Evolutionary conservation across 2,329 filamentous ascomycete genomes (phyloP), one percentile per base, ranked within the genome.

Genomic region (Knufia petricola): DNA sequence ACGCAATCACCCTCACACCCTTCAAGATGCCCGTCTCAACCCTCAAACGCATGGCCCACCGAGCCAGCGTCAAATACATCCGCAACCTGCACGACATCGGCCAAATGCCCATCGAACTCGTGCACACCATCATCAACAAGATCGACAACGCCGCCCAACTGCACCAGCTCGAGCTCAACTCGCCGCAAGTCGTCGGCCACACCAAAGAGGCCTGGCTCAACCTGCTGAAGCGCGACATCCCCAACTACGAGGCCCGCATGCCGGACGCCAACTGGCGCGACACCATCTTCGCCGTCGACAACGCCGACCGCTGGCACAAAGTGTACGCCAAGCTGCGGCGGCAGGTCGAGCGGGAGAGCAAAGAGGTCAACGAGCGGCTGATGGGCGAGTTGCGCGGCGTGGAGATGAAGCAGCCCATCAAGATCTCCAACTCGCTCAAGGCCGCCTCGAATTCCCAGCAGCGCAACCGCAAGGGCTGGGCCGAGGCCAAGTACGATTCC

Each of bases 151-250:
- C 88, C 1, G 68, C 76, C 38, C 88, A 94, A 63, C 78, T 96
- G 69, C 67, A 70, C 55, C 65, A 74, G 49, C 75, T 95, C 50
- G 89, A 95, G 67, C 53, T 75, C 44, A 80, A 81, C 60, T 89
- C 82, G 3, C 85, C 87, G 0, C 86, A 94, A 55, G 75, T 95
- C 45, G 72, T 77, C 52, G 79, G 79, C 31, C 73, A 84, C 49
- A 81, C 81, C 32, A 75, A 70, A 17, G 84, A 88, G 58, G 70
- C 90, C 52, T 95, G 90, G 90, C 67, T 79, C 36, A 76, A 78
- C 23, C 77, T 95, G 60, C 92, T 96, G 64, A 76, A 78, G 45
- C 78, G 81, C 41, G 81, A 95, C 59, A 85, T 95, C 53, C 80
- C 81, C 10, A 23, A 23, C 1, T 69, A 78, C 49, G 72, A 81